Evolutionary conservation across 2,329 filamentous ascomycete genomes (phyloP).

Genomic region (Harringtonia lauricola): DNA sequence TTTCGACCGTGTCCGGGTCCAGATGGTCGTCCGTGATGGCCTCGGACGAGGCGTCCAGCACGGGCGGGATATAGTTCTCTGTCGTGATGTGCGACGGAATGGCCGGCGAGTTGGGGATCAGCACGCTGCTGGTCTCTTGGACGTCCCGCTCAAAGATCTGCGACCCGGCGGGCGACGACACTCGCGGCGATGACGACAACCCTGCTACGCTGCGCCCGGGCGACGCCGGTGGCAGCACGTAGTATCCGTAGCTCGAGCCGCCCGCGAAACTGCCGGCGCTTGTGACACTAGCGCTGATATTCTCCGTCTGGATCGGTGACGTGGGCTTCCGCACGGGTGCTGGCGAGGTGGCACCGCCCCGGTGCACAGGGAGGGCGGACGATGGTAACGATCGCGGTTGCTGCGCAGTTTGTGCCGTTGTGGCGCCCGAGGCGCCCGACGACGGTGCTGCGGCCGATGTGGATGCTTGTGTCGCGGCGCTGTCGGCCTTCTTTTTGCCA

Average conservation of each 20-base stretch:
- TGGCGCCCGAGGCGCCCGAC: background rate
- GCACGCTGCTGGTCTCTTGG: constrained; percentile 49
- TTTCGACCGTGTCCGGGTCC: constrained; percentile 83
- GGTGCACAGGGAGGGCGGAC: background rate
- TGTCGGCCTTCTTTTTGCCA: constrained; percentile 30
- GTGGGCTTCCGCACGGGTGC: constrained; percentile 22
- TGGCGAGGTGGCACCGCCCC: constrained; percentile 2
- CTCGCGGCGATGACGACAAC: constrained; percentile 59
- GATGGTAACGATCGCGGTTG: constrained; percentile 15
- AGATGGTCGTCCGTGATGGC: constrained; percentile 82
- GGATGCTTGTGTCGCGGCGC: too few relatives aligned
- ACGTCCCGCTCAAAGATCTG: constrained; percentile 93
- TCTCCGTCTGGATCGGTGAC: constrained; percentile 22
- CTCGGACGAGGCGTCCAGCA: constrained; percentile 81
- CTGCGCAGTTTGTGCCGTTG: constrained; percentile 9
- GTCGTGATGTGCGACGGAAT: constrained; percentile 90
- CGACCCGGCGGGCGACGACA: constrained; percentile 66
- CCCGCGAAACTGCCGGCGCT: constrained; percentile 11
- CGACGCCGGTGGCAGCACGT: constrained; percentile 48
- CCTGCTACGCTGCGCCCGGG: constrained; percentile 41
- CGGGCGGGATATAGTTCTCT: constrained; percentile 86
- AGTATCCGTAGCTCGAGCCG: constrained; percentile 17
- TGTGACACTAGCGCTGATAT: constrained; percentile 30
- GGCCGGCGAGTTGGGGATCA: constrained; percentile 66
- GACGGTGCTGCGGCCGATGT: too few relatives aligned